Conservation (phyloP, 257 asterid genomes). For the Penstemon newberryi region DNA sequence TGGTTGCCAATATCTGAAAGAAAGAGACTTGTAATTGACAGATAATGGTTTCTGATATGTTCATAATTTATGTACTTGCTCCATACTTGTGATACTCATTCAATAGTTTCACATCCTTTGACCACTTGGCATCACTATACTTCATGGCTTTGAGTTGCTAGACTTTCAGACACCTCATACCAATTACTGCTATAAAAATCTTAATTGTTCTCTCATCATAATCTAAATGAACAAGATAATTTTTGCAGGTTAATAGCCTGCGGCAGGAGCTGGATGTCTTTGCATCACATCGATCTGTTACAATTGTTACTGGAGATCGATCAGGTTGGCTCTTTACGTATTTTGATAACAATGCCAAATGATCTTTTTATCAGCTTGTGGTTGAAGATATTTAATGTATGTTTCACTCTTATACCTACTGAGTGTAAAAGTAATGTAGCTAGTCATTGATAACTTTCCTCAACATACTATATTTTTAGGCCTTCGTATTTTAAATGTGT, state of each 20-base stretch:
- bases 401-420: constrained; percentile 9
- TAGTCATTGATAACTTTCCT: background rate
- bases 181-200: background rate
- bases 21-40: constrained; percentile 3
- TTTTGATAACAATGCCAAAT: constrained; percentile 14
- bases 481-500: constrained; percentile 9
- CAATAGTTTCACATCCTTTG: constrained; percentile 2
- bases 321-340: constrained; percentile 59
- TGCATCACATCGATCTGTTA: constrained; percentile 62
- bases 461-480: constrained; percentile 7
- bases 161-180: background rate
- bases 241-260: constrained; percentile 70
- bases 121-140: background rate
- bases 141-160: background rate
- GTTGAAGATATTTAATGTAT: constrained; percentile 3
- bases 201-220: background rate
- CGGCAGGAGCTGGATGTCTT: constrained; percentile 74
- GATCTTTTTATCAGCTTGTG: constrained; percentile 1
- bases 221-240: constrained; percentile 19
- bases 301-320: constrained; percentile 67
- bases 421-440: background rate
- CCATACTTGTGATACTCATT: background rate
- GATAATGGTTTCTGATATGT: background rate
- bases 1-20: constrained; percentile 10
- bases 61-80: background rate